Evolutionary conservation across 164 flowering plant genomes (phyloP), one percentile per base, ranked within the genome.

Genomic region (Stephania cephalantha): DNA sequence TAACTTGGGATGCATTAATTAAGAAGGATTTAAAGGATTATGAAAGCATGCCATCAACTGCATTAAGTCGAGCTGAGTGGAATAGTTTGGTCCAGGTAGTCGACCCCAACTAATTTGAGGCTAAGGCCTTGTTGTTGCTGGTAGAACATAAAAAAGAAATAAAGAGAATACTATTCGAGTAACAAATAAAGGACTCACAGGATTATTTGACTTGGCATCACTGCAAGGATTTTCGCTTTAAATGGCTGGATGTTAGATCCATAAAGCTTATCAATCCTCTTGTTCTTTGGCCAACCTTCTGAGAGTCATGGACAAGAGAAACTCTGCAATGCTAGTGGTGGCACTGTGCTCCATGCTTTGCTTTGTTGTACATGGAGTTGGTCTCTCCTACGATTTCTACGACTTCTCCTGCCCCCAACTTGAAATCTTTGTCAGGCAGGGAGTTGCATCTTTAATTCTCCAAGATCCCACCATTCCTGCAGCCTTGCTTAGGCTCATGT

Each of bases 401-500:
- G 31, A 70, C 46, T 10, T 11, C 11, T 66, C 79, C 11, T 79
- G 83, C 77, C 83, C 82, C 29, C 55, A 75, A 11, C 31, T 73
- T 2, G 82, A 83, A 46, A 35, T 6, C 20, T 70, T 79, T 1
- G 83, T 81, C 42, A 77, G 72, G 58, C n/a, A 25, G 64, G 74
- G 65, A 13, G 12, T 79, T 25, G 35, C 74, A 10, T 45, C 74
- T 70, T 65, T 79, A 53, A 58, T 75, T 25, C 20, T 71, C 6
- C 4, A 45, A 0, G 79, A 83, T 52, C 70, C 73, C 17, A 61
- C 85, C 30, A 69, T 80, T 22, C 77, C 82, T 1, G 81, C 83
- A 7, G 82, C 82, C 18, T 76, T 83, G 42, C 79, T 83, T n/a
- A 70, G 85, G 67, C 83, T 83, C 73, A 63, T 81, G 76, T 83